Conservation (phyloP, 352 stramenopile genomes). For the Thraustochytrium sp. region DNA sequence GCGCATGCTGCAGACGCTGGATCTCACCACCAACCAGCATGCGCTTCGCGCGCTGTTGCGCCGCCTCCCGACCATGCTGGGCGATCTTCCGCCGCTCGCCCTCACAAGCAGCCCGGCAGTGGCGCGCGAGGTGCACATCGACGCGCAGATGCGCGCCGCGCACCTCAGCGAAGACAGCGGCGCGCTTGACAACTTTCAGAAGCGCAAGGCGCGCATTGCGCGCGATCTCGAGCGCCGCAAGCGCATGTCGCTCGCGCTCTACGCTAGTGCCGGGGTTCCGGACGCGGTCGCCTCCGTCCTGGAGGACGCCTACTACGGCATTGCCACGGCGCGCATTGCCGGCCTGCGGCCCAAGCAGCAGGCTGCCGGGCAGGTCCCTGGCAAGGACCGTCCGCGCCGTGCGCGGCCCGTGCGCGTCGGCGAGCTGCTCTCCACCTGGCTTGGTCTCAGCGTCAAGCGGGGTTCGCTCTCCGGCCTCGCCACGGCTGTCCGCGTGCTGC, state of each 20-base stretch:
- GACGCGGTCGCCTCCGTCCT: background rate
- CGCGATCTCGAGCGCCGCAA: background rate
- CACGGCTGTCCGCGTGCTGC: background rate
- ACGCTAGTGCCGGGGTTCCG: conserved; percentile 6
- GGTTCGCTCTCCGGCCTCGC: conserved; percentile 23
- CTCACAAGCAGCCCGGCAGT: conserved; percentile 1
- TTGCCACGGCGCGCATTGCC: too few species aligned
- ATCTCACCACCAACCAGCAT: background rate
- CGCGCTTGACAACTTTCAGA: conserved; percentile 1
- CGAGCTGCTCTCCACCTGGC: conserved; percentile 25
- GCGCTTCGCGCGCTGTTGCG: background rate
- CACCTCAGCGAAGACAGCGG: background rate
- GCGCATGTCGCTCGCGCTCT: background rate
- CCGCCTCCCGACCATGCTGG: background rate
- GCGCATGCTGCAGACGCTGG: conserved; percentile 15
- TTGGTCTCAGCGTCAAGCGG: conserved; percentile 23
- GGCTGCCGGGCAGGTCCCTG: background rate
- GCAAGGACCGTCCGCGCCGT: background rate
- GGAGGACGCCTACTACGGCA: conserved; percentile 8
- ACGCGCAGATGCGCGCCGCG: background rate
- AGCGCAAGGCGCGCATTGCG: conserved; percentile 15
- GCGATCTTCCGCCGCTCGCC: background rate
- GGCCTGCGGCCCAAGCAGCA: background rate
- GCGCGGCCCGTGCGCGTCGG: background rate
- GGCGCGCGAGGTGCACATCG: conserved; percentile 31